These are phyloP conservation scores for Trypethelium eluteriae DNA, from an alignment of 495 filamentous ascomycete species.

Conservation along the genomic window DNA sequence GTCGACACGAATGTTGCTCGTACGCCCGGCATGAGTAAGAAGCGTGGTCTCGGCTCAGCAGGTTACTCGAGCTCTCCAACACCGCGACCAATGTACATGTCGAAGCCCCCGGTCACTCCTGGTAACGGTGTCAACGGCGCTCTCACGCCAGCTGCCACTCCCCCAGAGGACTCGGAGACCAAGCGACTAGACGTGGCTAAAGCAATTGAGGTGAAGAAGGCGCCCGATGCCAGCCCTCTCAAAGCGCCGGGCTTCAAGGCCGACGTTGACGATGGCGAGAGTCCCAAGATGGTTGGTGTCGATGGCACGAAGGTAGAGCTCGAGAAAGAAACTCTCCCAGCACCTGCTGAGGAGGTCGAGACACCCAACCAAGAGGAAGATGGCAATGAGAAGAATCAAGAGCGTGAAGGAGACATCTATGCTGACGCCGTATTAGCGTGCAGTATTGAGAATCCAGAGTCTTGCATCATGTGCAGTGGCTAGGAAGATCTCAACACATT, in stretches of 20 bases:
- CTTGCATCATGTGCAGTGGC: slow-evolving; percentile 86
- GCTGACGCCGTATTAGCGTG: slow-evolving; percentile 83
- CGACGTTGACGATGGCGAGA: slow-evolving; percentile 61
- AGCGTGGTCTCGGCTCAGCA: slow-evolving; percentile 48
- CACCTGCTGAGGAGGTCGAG: slow-evolving; percentile 33
- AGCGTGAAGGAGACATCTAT: slow-evolving; percentile 82
- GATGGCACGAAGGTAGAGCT: slow-evolving; percentile 52
- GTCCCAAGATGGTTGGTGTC: slow-evolving; percentile 63
- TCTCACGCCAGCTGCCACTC: slow-evolving; percentile 53
- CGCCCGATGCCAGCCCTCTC: slow-evolving; percentile 29
- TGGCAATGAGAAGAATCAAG: slow-evolving; percentile 54
- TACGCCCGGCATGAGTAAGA: slow-evolving; percentile 51
- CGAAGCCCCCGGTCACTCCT: slow-evolving; percentile 42
- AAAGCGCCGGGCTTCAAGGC: slow-evolving; percentile 56
- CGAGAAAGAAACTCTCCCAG: slow-evolving; percentile 50
- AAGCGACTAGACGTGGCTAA: slow-evolving; percentile 29
- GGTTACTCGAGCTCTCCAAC: slow-evolving; percentile 35
- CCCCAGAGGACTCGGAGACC: slow-evolving; percentile 44
- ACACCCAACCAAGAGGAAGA: slow-evolving; percentile 58
- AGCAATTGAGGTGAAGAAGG: neutral
- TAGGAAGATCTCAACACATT: slow-evolving; percentile 27
- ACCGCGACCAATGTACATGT: slow-evolving; percentile 50
- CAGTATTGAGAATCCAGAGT: slow-evolving; percentile 86
- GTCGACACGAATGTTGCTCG: slow-evolving; percentile 74
- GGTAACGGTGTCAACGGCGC: slow-evolving; percentile 41